Percentiles rank a stretch among this genome's conserved stretches.
phyloP scores from a whole-genome alignment of 768 basidiomycete species.

The Leccinum subgranulosum region DNA sequence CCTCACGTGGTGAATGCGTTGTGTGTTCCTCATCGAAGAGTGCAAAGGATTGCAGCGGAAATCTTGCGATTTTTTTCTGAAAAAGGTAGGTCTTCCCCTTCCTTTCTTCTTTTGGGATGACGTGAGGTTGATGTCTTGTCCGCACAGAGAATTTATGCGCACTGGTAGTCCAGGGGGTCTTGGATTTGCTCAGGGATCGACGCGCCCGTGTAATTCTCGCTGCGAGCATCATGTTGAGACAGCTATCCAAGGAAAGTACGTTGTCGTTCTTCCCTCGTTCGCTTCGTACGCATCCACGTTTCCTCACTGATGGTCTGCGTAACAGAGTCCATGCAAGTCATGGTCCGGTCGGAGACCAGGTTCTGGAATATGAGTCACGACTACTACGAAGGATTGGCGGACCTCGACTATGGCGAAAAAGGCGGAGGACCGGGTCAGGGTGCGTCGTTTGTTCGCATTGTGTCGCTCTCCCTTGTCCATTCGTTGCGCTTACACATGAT shows the following conservation, averaged over 20 bases:
- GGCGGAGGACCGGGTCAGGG: conserved; percentile 9
- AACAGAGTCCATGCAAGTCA: conserved; percentile 17
- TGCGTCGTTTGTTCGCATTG: neutral
- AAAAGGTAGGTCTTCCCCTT: conserved; percentile 7
- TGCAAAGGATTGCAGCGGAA: conserved; percentile 17
- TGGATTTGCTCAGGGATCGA: conserved; percentile 17
- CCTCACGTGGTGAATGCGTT: conserved; percentile 14
- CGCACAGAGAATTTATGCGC: conserved; percentile 10
- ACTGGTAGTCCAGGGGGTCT: conserved; percentile 9
- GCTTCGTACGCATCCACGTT: neutral
- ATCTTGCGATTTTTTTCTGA: conserved; percentile 11
- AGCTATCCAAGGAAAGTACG: conserved; percentile 17
- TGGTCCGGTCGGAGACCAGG: conserved; percentile 5
- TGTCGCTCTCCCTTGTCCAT: neutral
- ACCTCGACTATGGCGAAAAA: conserved; percentile 14
- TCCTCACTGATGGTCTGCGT: neutral
- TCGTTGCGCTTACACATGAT: too few species aligned
- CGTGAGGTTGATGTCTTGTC: neutral
- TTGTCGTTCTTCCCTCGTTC: neutral
- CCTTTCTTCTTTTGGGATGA: neutral
- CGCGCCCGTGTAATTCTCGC: conserved; percentile 15
- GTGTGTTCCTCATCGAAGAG: conserved; percentile 10
- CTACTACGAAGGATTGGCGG: conserved; percentile 16
- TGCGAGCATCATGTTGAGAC: conserved; percentile 11
- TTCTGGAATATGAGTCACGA: conserved; percentile 20